Evolutionary conservation across 495 filamentous ascomycete species (phyloP), one percentile per base, ranked within the genome.

Genomic region (Geoglossum glabrum): DNA sequence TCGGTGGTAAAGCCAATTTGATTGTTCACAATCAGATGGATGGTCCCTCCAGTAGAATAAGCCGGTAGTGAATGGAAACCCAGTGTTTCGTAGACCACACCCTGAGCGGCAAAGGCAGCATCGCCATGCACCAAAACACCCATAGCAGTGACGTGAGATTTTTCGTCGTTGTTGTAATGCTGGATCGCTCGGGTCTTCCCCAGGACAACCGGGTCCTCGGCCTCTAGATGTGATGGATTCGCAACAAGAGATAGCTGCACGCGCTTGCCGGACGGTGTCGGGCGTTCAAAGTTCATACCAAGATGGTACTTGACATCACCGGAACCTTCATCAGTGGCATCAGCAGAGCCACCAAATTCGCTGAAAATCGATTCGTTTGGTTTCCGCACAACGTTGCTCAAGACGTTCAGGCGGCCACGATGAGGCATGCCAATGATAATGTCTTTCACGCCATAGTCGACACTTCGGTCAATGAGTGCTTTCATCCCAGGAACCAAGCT

Each of bases 1-100:
- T 98, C 92, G n/a, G 92, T 98, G 57, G 92, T 98, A 77, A 98
- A 98, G 68, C 92, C 92, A 69, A 98, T 98, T 76, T 98, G 92
- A 78, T 98, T 98, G 81, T 98, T 98, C 63, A 97, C 88, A 52
- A 98, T 81, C 61, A 98, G 75, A 72, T 98, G 92, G 68, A 98
- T 87, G 55, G 92, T 98, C 64, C 92, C 92, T 64, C 92, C 92
- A 55, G 93, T 97, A 25, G 90, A 95, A 75, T 95, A 98, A 45
- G 84, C 85, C 31, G 92, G 92, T 10, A 98, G 80, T 27, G 86
- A 81, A 72, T 95, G 85, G 81, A 98, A 95, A 59, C 92, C 92
- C 76, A 98, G 84, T 60, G 90, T 96, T 74, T 98, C 92, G 71
- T 98, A 98, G 52, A 98, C 92, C 60, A 98, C 73, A 73, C 92